A percentile compares a stretch with the other conserved stretches of the same genome.
Conservation (phyloP, 1,284 basidiomycete species). For the Ganoderma lingzhi region DNA sequence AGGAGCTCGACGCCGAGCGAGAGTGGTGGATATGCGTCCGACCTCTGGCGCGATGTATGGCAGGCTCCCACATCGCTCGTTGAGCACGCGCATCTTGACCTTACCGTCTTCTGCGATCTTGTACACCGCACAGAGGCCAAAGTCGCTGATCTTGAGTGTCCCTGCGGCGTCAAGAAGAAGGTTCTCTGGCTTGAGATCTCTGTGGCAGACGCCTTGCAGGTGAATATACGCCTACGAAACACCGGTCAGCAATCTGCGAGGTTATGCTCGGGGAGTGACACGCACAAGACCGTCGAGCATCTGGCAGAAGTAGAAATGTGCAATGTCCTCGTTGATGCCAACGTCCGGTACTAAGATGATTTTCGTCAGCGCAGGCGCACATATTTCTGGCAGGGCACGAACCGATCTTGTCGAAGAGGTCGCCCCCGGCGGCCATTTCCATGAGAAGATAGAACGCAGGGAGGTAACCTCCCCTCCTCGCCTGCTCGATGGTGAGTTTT, state of each 20-base stretch:
- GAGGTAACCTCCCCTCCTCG: conserved; percentile 21
- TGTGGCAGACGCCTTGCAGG: conserved; percentile 90
- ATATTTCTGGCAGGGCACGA: background rate
- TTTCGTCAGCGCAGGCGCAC: background rate
- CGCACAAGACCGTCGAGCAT: conserved; percentile 83
- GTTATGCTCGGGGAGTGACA: conserved; percentile 12
- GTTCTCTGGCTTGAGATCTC: conserved; percentile 98
- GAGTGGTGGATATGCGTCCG: conserved; percentile 9
- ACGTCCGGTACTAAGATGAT: conserved; percentile 78
- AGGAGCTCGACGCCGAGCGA: background rate
- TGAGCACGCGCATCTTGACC: conserved; percentile 59
- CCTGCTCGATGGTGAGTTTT: conserved; percentile 61
- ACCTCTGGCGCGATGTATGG: conserved; percentile 97
- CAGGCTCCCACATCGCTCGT: conserved; percentile 90
- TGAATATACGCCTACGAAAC: conserved; percentile 81
- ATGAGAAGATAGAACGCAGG: conserved; percentile 93
- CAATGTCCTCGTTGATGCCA: conserved; percentile 88
- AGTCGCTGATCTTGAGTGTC: conserved; percentile 92
- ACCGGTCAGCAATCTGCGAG: background rate
- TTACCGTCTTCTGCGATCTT: conserved; percentile 88
- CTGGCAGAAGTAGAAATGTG: conserved; percentile 93
- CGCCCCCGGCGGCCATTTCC: conserved; percentile 93
- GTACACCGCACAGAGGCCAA: conserved; percentile 94
- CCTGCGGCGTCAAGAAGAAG: conserved; percentile 84
- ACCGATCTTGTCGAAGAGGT: conserved; percentile 99